phyloP scores from a whole-genome alignment of 2,329 filamentous ascomycete species.

The Apiospora rasikravindrae region DNA sequence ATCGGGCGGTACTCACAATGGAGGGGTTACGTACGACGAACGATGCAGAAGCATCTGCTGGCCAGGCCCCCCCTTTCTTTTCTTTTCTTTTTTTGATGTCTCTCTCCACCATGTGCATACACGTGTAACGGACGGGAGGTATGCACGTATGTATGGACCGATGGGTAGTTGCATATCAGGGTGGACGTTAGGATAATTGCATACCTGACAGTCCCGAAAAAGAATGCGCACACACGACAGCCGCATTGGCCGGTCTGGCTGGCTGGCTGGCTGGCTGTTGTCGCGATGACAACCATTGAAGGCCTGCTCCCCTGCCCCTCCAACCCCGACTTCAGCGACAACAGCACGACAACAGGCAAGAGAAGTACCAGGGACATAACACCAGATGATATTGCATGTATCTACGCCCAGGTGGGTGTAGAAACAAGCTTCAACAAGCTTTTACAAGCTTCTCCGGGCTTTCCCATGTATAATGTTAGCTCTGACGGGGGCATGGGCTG shows the following conservation, averaged over 20 bases:
- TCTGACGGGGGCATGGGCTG: neutral
- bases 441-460: neutral
- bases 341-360: neutral
- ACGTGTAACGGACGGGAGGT: neutral
- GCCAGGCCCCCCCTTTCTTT: neutral
- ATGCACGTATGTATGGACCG: neutral
- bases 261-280: neutral
- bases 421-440: constrained; percentile 12
- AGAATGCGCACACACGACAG: neutral
- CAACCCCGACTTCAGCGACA: neutral
- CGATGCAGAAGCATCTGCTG: neutral
- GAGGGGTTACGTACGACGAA: neutral
- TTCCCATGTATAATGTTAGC: neutral
- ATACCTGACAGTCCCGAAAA: neutral
- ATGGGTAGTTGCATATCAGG: neutral
- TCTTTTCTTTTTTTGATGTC: neutral
- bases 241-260: no score
- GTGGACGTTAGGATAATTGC: neutral
- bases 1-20: neutral
- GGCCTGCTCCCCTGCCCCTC: neutral
- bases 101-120: neutral
- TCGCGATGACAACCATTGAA: neutral
- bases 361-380: neutral
- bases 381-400: neutral
- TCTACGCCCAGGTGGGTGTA: neutral